These are phyloP conservation scores for Polyporus arcularius DNA, from an alignment of 768 basidiomycete species.

Conservation along the genomic window DNA sequence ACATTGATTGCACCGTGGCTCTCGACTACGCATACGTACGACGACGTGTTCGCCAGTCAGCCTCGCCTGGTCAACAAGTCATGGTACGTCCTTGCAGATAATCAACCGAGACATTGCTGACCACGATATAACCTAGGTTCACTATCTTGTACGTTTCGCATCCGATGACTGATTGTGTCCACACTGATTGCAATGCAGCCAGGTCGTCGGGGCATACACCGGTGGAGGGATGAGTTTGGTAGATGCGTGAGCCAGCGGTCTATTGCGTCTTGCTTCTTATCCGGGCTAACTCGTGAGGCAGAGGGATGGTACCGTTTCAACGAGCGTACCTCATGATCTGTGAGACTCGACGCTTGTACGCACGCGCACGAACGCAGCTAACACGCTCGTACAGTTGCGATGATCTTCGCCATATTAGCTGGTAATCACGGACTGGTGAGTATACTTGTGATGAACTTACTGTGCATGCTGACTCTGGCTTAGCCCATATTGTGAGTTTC, in stretches of 20 bases:
- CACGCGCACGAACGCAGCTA: not conserved
- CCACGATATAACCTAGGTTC: conserved; percentile 10
- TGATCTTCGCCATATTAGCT: conserved; percentile 67
- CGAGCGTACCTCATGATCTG: conserved; percentile 65
- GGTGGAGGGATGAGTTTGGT: conserved; percentile 71
- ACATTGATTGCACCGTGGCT: conserved; percentile 66
- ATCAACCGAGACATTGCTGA: not conserved
- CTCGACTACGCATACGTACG: conserved; percentile 43
- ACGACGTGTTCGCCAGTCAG: conserved; percentile 51
- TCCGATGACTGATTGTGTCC: not conserved
- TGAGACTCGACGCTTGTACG: conserved; percentile 23
- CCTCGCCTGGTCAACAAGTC: conserved; percentile 52
- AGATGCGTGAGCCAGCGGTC: conserved; percentile 45
- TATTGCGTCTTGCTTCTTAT: not conserved
- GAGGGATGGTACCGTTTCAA: conserved; percentile 73
- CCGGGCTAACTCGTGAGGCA: conserved; percentile 20
- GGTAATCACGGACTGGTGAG: conserved; percentile 77
- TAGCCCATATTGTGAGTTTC: conserved; percentile 62
- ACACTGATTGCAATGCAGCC: conserved; percentile 1
- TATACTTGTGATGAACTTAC: conserved; percentile 4
- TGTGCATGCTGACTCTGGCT: not conserved
- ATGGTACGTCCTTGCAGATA: conserved; percentile 43
- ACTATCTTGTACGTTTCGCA: conserved; percentile 8
- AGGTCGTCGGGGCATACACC: conserved; percentile 47
- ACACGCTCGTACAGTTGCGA: conserved; percentile 37